phyloP scores from a whole-genome alignment of 83 land plant genomes.

The Picea abies region DNA sequence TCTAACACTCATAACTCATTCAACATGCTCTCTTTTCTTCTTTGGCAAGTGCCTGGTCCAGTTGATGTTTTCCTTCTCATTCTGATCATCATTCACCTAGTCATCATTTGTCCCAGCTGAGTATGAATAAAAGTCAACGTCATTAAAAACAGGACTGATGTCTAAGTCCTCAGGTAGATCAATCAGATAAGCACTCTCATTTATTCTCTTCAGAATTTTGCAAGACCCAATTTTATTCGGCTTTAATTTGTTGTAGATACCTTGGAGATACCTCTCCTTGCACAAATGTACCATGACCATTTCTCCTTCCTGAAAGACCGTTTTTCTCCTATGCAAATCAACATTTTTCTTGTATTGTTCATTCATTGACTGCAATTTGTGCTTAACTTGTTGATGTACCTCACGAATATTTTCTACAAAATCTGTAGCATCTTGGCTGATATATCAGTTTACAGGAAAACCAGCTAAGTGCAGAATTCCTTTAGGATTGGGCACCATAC shows the following conservation, averaged over 20 bases:
- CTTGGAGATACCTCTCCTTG: slow-evolving; percentile 5
- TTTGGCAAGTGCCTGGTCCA: background rate
- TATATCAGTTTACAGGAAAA: no score
- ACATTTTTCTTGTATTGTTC: background rate
- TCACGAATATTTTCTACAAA: background rate
- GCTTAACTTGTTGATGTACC: background rate
- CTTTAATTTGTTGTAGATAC: slow-evolving; percentile 18
- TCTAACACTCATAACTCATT: background rate
- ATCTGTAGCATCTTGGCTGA: no score
- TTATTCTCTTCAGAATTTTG: slow-evolving; percentile 14
- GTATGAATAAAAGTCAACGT: background rate
- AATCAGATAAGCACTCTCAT: slow-evolving; percentile 20
- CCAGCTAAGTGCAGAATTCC: no score
- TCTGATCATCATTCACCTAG: background rate
- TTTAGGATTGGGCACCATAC: no score
- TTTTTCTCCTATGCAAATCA: background rate
- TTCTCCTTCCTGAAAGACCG: background rate
- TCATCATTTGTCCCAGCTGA: background rate
- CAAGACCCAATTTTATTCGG: slow-evolving; percentile 23
- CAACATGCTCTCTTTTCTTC: background rate
- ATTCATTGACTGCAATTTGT: background rate
- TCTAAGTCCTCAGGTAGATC: slow-evolving; percentile 14
- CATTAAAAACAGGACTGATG: background rate
- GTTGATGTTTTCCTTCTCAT: background rate
- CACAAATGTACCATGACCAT: background rate